phyloP scores from a whole-genome alignment of 805 yeast genomes.

The Naumovozyma castellii region DNA sequence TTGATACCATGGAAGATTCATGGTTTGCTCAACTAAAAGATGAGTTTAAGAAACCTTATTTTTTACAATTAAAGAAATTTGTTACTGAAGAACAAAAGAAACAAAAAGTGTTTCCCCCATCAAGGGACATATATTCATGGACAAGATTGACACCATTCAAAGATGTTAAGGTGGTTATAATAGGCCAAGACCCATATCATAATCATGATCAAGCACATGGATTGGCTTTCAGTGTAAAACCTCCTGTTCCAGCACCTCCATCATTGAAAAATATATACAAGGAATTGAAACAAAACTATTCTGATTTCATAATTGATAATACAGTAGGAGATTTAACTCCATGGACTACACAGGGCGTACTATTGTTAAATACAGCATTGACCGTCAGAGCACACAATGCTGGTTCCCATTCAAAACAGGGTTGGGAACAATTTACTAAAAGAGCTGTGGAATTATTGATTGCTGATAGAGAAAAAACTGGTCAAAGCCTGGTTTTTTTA shows the following conservation, averaged over 20 bases:
- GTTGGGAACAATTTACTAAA: constrained; percentile 90
- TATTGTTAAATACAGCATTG: constrained; percentile 75
- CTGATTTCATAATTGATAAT: constrained; percentile 50
- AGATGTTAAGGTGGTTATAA: constrained; percentile 62
- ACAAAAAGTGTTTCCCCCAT: constrained; percentile 68
- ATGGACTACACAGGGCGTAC: constrained; percentile 86
- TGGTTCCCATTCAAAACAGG: constrained; percentile 79
- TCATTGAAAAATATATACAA: constrained; percentile 82
- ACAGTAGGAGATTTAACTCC: constrained; percentile 50
- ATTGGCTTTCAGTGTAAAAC: constrained; percentile 80
- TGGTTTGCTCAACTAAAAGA: constrained; percentile 67
- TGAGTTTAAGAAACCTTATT: constrained; percentile 80
- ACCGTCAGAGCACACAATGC: constrained; percentile 93
- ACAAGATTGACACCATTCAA: constrained; percentile 72
- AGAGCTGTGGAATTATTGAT: constrained; percentile 49
- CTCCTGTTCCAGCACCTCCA: constrained; percentile 82
- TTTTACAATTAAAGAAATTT: constrained; percentile 60
- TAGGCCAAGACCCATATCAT: constrained; percentile 98
- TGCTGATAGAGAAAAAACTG: constrained; percentile 35
- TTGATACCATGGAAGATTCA: constrained; percentile 56
- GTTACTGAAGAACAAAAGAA: constrained; percentile 38
- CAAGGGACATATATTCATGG: constrained; percentile 80
- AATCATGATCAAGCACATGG: constrained; percentile 93
- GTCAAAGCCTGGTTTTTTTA: constrained; percentile 58
- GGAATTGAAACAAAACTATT: constrained; percentile 61